A percentile compares a stretch with the other conserved stretches of the same genome.
Evolutionary conservation across 1,139 yeast species (phyloP).

Genomic region (Lizanozyma gosingica): DNA sequence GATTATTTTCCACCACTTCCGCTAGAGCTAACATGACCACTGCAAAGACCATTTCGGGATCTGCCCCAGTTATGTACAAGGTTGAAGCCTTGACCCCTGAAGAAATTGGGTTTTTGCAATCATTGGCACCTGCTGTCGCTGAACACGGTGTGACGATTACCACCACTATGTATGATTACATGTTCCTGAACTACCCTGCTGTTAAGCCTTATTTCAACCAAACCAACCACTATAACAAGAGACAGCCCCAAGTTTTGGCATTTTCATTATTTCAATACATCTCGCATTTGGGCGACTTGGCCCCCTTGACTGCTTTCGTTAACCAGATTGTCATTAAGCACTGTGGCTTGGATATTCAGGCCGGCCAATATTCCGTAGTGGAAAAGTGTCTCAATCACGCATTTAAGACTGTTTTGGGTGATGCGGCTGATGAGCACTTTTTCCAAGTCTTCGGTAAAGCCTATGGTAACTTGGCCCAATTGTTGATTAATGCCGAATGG

Average conservation of each 20-base stretch:
- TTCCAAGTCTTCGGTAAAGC: conserved; percentile 61
- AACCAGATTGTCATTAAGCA: conserved; percentile 57
- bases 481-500: conserved; percentile 49
- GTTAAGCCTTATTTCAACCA: conserved; percentile 54
- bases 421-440: conserved; percentile 47
- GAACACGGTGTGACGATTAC: conserved; percentile 47
- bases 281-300: conserved; percentile 50
- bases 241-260: conserved; percentile 61
- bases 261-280: conserved; percentile 57
- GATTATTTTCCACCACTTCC: not conserved
- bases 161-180: conserved; percentile 41
- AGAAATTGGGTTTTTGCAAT: not conserved
- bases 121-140: not conserved
- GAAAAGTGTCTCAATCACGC: conserved; percentile 48
- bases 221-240: conserved; percentile 45
- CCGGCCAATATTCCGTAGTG: conserved; percentile 61
- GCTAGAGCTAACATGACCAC: not conserved
- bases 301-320: conserved; percentile 46
- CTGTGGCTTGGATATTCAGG: conserved; percentile 50
- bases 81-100: not conserved
- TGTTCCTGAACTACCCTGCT: conserved; percentile 46
- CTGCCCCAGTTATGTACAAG: not conserved
- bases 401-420: conserved; percentile 47
- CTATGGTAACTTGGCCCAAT: conserved; percentile 53
- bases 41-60: not conserved